phyloP scores from a whole-genome alignment of 2,329 filamentous ascomycete genomes.

The Ophiostoma himal-ulmi region DNA sequence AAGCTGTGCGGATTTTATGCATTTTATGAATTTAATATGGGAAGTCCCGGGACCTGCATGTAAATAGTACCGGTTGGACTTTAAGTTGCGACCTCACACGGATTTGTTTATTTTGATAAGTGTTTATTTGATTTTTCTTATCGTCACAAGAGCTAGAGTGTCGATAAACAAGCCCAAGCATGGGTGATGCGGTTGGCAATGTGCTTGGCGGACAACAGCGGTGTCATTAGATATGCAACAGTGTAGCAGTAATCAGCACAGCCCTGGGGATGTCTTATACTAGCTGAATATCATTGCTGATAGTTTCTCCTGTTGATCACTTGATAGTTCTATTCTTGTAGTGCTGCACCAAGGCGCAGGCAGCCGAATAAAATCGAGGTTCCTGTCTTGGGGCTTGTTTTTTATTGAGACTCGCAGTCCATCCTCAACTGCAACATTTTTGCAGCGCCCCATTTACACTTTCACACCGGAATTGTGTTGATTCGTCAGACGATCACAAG shows the following conservation, averaged over 20 bases:
- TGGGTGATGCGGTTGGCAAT: not conserved
- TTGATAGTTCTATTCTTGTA: not conserved
- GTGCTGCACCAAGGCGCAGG: not conserved
- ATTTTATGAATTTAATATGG: not conserved
- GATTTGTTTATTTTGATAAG: not conserved
- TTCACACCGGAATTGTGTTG: not conserved
- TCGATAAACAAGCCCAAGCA: not conserved
- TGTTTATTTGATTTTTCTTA: not conserved
- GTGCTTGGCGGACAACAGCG: not conserved
- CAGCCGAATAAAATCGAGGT: conserved; percentile 6
- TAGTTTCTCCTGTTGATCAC: not conserved
- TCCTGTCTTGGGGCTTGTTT: not conserved
- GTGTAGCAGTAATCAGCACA: not conserved
- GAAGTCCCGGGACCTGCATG: not conserved
- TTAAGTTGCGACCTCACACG: not conserved
- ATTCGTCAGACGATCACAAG: not conserved
- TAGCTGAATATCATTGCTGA: not conserved
- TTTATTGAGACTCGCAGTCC: not conserved
- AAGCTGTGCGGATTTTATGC: not conserved
- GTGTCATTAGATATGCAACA: not conserved
- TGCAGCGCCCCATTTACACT: not conserved
- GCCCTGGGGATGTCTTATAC: not conserved
- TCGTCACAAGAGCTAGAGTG: not conserved
- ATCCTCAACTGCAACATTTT: not conserved
- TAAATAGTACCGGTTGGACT: not conserved